Conservation (phyloP, 345 rosid species). For the Populus simonii region DNA sequence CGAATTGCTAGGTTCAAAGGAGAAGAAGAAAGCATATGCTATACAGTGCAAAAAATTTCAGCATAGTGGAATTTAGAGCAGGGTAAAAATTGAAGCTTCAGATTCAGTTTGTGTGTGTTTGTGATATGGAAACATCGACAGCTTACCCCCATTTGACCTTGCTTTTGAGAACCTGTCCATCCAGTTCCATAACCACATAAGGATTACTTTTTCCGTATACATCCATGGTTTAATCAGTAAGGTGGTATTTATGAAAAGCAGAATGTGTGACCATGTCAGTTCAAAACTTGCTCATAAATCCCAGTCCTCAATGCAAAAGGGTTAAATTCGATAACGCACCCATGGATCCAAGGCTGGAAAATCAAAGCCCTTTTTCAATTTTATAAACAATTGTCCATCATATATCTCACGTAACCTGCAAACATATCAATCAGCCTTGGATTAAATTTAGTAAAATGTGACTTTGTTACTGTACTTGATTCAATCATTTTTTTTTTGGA, state of each 20-base stretch:
- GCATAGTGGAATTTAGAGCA: not conserved
- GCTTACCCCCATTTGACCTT: constrained; percentile 71
- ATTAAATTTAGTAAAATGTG: no score
- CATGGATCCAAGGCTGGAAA: constrained; percentile 97
- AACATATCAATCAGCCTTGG: not conserved
- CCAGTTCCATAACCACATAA: constrained; percentile 77
- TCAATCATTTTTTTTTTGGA: no score
- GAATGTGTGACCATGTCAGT: not conserved
- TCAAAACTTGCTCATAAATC: not conserved
- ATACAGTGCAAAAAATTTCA: not conserved
- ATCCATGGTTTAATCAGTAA: constrained; percentile 4
- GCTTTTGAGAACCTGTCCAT: constrained; percentile 87
- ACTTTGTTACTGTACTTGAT: no score
- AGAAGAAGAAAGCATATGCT: not conserved
- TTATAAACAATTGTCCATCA: constrained; percentile 78
- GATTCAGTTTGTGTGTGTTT: not conserved
- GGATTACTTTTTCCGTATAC: constrained; percentile 86
- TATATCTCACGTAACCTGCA: constrained; percentile 75
- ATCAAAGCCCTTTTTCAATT: constrained; percentile 65
- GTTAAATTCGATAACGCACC: constrained; percentile 41
- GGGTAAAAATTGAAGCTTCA: not conserved
- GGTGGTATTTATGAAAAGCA: not conserved
- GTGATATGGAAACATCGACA: not conserved
- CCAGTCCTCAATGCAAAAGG: not conserved
- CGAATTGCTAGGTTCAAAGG: not conserved